phyloP scores from a whole-genome alignment of 2,329 filamentous ascomycete species.

The Sordariomycetes sp. region DNA sequence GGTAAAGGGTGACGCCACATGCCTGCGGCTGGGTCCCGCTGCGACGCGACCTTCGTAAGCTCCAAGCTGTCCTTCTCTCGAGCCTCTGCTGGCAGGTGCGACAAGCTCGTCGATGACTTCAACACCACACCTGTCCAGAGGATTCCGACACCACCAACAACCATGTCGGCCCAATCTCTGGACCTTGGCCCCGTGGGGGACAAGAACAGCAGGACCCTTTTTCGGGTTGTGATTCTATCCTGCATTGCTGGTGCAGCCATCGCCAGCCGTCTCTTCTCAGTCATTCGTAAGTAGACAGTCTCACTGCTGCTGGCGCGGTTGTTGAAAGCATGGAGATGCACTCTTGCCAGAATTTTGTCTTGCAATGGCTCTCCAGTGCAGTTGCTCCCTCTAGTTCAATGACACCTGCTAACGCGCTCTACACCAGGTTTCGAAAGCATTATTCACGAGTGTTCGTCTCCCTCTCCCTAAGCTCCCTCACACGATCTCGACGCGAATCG shows the following conservation, averaged over 20 bases:
- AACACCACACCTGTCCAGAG: constrained; percentile 11
- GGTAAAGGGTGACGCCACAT: not conserved
- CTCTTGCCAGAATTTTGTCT: not conserved
- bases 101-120: constrained; percentile 17
- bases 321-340: not conserved
- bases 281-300: constrained; percentile 67
- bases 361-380: not conserved
- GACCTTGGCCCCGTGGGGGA: constrained; percentile 63
- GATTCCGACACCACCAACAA: constrained; percentile 15
- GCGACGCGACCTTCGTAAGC: constrained; percentile 16
- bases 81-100: constrained; percentile 5
- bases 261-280: constrained; percentile 90
- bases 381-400: not conserved
- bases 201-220: constrained; percentile 70
- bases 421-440: constrained; percentile 86
- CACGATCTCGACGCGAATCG: not conserved
- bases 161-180: constrained; percentile 33
- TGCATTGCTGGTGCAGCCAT: constrained; percentile 88
- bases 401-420: constrained; percentile 16
- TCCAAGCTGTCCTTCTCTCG: constrained; percentile 33
- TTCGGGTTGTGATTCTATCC: constrained; percentile 81
- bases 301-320: not conserved
- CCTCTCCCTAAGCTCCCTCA: not conserved
- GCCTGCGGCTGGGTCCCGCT: not conserved
- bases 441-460: constrained; percentile 90